phyloP scores from a whole-genome alignment of 1,284 basidiomycete genomes.

The Coniferiporia sulphurascens region DNA sequence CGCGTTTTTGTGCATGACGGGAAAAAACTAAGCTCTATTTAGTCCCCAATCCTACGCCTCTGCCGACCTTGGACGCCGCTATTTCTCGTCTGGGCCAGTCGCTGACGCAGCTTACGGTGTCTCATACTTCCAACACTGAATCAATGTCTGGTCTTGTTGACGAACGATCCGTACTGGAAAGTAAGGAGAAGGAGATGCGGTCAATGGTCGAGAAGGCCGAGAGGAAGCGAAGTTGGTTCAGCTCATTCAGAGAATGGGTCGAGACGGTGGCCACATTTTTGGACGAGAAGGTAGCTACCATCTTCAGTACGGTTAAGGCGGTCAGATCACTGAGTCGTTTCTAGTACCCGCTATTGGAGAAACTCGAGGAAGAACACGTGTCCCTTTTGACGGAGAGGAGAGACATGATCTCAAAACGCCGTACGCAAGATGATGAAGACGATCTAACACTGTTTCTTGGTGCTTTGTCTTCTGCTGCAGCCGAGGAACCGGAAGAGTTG shows the following conservation, averaged over 20 bases:
- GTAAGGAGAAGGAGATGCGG: constrained; percentile 76
- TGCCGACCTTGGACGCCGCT: constrained; percentile 55
- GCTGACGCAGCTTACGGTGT: constrained; percentile 63
- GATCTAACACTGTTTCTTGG: constrained; percentile 78
- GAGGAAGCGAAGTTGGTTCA: constrained; percentile 83
- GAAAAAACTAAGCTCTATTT: constrained; percentile 20
- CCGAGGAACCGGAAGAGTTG: constrained; percentile 39
- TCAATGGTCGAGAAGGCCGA: constrained; percentile 77
- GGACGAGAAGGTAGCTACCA: constrained; percentile 75
- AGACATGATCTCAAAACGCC: constrained; percentile 63
- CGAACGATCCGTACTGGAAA: constrained; percentile 69
- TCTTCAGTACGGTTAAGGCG: constrained; percentile 3
- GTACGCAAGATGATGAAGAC: constrained; percentile 73
- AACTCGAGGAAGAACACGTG: constrained; percentile 77
- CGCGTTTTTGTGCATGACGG: background rate
- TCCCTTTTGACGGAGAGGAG: constrained; percentile 72
- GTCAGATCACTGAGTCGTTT: constrained; percentile 11
- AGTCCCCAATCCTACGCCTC: constrained; percentile 59
- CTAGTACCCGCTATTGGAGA: constrained; percentile 80
- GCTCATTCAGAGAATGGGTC: constrained; percentile 79
- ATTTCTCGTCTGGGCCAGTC: constrained; percentile 57
- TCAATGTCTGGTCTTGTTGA: constrained; percentile 57
- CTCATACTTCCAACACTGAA: constrained; percentile 62
- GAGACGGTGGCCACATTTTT: constrained; percentile 86
- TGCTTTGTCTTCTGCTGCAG: constrained; percentile 32